Percentiles rank a stretch among this genome's conserved stretches.
These are phyloP conservation scores for Apiospora rasikravindrae DNA, from an alignment of 2,329 filamentous ascomycete genomes.

Conservation along the genomic window DNA sequence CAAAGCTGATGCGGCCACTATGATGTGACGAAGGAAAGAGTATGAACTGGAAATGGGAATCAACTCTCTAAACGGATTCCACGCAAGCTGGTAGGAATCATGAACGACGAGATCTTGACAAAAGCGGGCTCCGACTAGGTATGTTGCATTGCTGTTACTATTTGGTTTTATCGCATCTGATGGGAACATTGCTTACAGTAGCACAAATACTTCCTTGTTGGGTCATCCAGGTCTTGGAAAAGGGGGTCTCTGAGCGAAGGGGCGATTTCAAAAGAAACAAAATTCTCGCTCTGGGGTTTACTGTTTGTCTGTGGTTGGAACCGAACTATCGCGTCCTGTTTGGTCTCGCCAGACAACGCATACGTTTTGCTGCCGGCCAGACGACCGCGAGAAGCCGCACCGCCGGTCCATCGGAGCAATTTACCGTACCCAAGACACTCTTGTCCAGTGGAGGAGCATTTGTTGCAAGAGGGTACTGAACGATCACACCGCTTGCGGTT, in stretches of 20 bases:
- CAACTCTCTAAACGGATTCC: constrained; percentile 55
- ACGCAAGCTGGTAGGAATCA: constrained; percentile 44
- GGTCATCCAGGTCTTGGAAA: constrained; percentile 56
- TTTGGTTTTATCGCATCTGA: background rate
- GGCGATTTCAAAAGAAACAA: background rate
- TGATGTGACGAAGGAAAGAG: constrained; percentile 53
- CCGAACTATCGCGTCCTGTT: background rate
- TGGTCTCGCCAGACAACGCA: background rate
- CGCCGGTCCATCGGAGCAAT: constrained; percentile 64
- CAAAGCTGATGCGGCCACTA: constrained; percentile 55
- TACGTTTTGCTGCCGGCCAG: constrained; percentile 36
- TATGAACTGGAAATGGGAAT: constrained; percentile 52
- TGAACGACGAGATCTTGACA: constrained; percentile 60
- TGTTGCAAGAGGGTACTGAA: constrained; percentile 63
- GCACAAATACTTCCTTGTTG: constrained; percentile 52
- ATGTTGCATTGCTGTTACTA: constrained; percentile 20
- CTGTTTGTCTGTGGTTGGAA: background rate
- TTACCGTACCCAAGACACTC: constrained; percentile 67
- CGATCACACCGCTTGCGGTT: constrained; percentile 66
- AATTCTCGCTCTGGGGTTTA: background rate
- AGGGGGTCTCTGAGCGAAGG: constrained; percentile 57
- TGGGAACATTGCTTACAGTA: constrained; percentile 50
- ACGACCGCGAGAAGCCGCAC: constrained; percentile 55
- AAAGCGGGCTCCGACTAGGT: constrained; percentile 40
- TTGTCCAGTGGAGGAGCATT: constrained; percentile 60